Base-by-base conservation (phyloP, 139 green algal genomes). In the Bryopsis sp. region DNA sequence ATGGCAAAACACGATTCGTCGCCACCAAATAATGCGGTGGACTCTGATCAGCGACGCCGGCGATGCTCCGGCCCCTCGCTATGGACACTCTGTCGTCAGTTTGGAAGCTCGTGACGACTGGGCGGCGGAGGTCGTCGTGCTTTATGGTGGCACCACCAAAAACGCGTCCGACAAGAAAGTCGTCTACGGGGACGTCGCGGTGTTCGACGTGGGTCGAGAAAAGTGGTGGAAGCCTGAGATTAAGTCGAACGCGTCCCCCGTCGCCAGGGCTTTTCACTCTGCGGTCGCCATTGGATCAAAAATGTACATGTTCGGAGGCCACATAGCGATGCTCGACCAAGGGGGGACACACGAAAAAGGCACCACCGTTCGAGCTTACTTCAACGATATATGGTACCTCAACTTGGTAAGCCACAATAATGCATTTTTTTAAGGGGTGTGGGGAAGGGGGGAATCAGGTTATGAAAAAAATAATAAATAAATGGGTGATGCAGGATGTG, bases 301-400 rank as follows among this genome's bases (percentile, higher is more conserved):
- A 11, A 54, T 54, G 43, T 54, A 26, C 43, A 19, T 54, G 43
- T 54, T 54, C 43, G 43, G 43, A 19, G 43, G 43, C 43, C 43
- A 54, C 43, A 19, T 54, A 19, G 43, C 43, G 11, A 19, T 54
- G 15, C 43, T 19, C 43, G 43, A 54, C 43, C 15, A 11, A 19
- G n/a, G n/a, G n/a, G n/a, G n/a, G n/a, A n/a, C n/a, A n/a, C n/a
- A n/a, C n/a, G 43, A 54, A 19, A 11, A 54, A 19, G 15, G 19
- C 15, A 26, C 43, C 11, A 26, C 19, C 43, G 43, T 54, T 11
- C 11, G 43, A 19, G 19, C 43, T 11, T 54, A 54, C 43, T 54
- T 54, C 43, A 54, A 54, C 43, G 43, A 54, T 19, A 54, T 54
- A 19, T 54, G 43, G 43, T 54, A 54, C 43, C 43, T 54, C 15